Evolutionary conservation across 257 asterid species (phyloP), one percentile per base, ranked within the genome.

Genomic region (Jaltomata sinuosa): DNA sequence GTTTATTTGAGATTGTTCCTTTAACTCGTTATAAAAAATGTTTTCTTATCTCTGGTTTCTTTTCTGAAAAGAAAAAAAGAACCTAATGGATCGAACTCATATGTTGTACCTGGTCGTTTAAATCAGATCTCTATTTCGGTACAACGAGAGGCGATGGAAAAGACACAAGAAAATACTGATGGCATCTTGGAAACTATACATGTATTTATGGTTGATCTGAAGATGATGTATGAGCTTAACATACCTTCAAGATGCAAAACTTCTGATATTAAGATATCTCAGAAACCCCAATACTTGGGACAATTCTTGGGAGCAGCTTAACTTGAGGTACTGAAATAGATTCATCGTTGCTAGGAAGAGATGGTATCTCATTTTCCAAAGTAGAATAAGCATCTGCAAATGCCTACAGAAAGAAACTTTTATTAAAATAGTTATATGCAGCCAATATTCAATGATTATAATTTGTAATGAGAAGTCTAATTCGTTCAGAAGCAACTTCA

Each of bases 301-400:
- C 92, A 82, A 96, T 90, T 89, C 92, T 95, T 16, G 97, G 95
- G 77, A 96, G 99, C 87, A 96, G 87, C 91, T 93, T 91, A 79
- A 88, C 61, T 57, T 90, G 76, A 64, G 91, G 89, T 85, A 81
- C 89, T 84, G 87, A 65, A 90, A 85, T 85, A 59, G 86, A 78
- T 68, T 86, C 95, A 84, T 89, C 94, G 65, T 89, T 89, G 55
- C 71, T 76, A 55, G 89, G 87, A 81, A 91, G 87, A 84, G 88
- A 85, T 40, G 92, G 67, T 68, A 93, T 90, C 92, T 93, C 98
- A 81, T 87, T 90, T 88, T 92, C 93, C 86, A 96, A 91, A 92
- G 92, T 92, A 80, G 95, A 92, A 94, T 96, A 90, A 87, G 99
- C 99, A 94, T 96, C 99, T 5, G 98, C 98, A 90, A 94, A 96